A percentile compares a stretch with the other conserved stretches of the same genome.
Evolutionary conservation across 2,329 filamentous ascomycete species (phyloP).

Genomic region (Fusarium miscanthi): DNA sequence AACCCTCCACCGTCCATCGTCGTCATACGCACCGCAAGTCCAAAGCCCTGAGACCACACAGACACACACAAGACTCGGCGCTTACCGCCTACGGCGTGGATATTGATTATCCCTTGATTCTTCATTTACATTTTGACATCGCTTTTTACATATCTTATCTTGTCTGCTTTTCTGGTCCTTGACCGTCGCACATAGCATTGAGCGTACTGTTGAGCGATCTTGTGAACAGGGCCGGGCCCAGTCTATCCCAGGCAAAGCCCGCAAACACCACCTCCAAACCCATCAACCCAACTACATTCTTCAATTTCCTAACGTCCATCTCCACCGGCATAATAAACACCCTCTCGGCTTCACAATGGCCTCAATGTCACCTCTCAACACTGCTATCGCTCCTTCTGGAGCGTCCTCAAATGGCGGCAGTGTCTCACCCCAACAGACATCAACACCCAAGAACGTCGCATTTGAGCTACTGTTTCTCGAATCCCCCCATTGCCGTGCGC

Average conservation of each 20-base stretch:
- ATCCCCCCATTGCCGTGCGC: slow-evolving; percentile 75
- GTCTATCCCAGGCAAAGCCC: slow-evolving; percentile 50
- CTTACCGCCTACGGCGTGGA: slow-evolving; percentile 50
- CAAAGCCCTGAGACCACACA: slow-evolving; percentile 43
- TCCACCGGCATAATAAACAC: slow-evolving; percentile 44
- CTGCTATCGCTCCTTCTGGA: slow-evolving; percentile 47
- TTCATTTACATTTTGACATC: slow-evolving; percentile 35
- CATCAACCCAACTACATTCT: slow-evolving; percentile 33
- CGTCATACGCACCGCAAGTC: slow-evolving; percentile 48
- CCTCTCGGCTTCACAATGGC: slow-evolving; percentile 54
- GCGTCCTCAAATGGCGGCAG: slow-evolving; percentile 56
- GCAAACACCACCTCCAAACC: slow-evolving; percentile 44
- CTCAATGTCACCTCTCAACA: slow-evolving; percentile 59
- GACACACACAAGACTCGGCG: slow-evolving; percentile 45
- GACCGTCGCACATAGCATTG: slow-evolving; percentile 43
- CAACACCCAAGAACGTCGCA: slow-evolving; percentile 77
- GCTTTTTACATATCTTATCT: slow-evolving; percentile 30
- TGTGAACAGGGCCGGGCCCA: slow-evolving; percentile 41
- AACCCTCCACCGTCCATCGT: slow-evolving; percentile 38
- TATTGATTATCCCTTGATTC: slow-evolving; percentile 45
- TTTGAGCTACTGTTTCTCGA: slow-evolving; percentile 80
- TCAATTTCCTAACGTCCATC: slow-evolving; percentile 34
- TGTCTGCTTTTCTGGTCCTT: slow-evolving; percentile 37
- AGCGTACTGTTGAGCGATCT: slow-evolving; percentile 44
- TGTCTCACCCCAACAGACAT: slow-evolving; percentile 59